Evolutionary conservation across 2,329 filamentous ascomycete species (phyloP), one percentile per base, ranked within the genome.

Genomic region (Proliferodiscus dingleyae): DNA sequence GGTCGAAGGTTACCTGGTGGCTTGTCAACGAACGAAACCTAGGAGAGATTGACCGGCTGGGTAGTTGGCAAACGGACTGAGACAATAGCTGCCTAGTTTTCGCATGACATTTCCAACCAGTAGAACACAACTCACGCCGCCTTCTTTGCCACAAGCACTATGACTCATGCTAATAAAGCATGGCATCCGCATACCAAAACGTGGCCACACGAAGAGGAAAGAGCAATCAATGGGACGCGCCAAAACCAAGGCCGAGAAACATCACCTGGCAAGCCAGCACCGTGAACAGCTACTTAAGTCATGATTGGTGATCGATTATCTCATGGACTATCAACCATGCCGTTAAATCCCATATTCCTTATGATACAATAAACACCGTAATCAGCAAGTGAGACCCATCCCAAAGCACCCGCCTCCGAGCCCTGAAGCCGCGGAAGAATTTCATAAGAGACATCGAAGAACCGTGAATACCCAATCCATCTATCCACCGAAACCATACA

Each of bases 401-500:
- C 57, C 56, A 53, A 51, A 47, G 39, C 51, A 47, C 49, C 50
- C 50, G 41, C 45, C 50, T 49, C 50, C 39, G 50, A 43, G 40
- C 45, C 42, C 23, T 26, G 32, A 37, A 51, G 45, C 37, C 32
- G 39, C 41, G 50, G 50, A 55, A 51, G 51, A 54, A 54, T 53
- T 58, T 59, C 55, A 44, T 58, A 59, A 58, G 45, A 56, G 46
- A 54, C 55, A 47, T 52, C 47, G 49, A 48, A 47, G 32, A 48
- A 48, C 32, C 41, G 21, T 47, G 50, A 45, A 46, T 49, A 52
- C 47, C 41, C 38, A 48, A 36, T 51, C 46, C 37, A 48, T 42
- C 36, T 71, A 83, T 74, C 79, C 79, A 72, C 79, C 79, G 72
- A 83, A 83, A 72, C 79, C 80, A 70, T 83, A 83, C 41, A 83